phyloP scores from a whole-genome alignment of 2,329 filamentous ascomycete species.

The Dactylonectria estremocensis region DNA sequence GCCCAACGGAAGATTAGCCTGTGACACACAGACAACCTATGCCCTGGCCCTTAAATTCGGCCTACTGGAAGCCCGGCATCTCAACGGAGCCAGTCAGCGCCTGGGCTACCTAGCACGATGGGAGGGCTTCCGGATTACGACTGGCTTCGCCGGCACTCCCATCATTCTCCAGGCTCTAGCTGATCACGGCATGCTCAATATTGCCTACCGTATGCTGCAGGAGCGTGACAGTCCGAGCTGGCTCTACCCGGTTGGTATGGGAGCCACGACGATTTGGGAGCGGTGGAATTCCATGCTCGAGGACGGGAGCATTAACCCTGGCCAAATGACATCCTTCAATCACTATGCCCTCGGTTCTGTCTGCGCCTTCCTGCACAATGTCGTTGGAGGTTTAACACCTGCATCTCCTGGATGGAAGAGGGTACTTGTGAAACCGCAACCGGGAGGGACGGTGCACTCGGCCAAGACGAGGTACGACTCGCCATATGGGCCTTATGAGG shows the following conservation, averaged over 20 bases:
- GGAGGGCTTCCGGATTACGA: slow-evolving; percentile 52
- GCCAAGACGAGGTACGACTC: slow-evolving; percentile 22
- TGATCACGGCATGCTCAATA: slow-evolving; percentile 46
- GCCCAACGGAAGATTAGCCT: slow-evolving; percentile 1
- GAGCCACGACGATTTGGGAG: slow-evolving; percentile 65
- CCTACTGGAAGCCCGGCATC: slow-evolving; percentile 2
- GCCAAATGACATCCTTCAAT: slow-evolving; percentile 64
- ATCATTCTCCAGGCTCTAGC: slow-evolving; percentile 53
- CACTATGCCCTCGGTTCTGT: slow-evolving; percentile 65
- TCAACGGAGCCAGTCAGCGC: not conserved
- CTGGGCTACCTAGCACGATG: not conserved
- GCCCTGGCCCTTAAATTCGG: slow-evolving; percentile 12
- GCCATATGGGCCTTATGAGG: slow-evolving; percentile 21
- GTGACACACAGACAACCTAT: slow-evolving; percentile 13
- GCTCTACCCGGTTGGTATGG: slow-evolving; percentile 63
- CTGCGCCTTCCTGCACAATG: slow-evolving; percentile 61
- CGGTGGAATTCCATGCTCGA: slow-evolving; percentile 63
- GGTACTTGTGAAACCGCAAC: slow-evolving; percentile 32
- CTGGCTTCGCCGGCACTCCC: slow-evolving; percentile 60
- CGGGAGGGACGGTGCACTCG: slow-evolving; percentile 17
- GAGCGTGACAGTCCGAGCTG: slow-evolving; percentile 61
- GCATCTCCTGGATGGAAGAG: slow-evolving; percentile 58
- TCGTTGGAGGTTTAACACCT: slow-evolving; percentile 58
- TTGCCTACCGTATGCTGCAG: slow-evolving; percentile 63
- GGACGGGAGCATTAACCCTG: slow-evolving; percentile 59